These are phyloP conservation scores for Microthyrium microscopicum DNA, from an alignment of 2,329 filamentous ascomycete genomes.

Conservation along the genomic window DNA sequence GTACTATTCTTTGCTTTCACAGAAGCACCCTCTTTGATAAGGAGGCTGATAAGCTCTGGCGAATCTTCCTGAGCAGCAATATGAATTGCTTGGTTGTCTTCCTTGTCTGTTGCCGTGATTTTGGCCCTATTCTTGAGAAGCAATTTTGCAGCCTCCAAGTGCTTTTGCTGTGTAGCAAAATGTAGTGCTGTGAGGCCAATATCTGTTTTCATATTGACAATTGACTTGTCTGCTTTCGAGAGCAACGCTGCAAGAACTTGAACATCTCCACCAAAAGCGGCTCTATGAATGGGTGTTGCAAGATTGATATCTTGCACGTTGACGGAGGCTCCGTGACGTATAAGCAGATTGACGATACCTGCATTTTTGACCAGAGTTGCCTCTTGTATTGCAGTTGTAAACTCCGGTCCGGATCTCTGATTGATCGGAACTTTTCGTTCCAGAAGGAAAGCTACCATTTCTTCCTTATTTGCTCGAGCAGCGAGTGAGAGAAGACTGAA, in stretches of 20 bases:
- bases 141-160: slow-evolving; percentile 17
- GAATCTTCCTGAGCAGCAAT: slow-evolving; percentile 19
- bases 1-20: slow-evolving; percentile 20
- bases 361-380: too few relatives aligned
- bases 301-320: slow-evolving; percentile 15
- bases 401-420: too few relatives aligned
- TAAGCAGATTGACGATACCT: too few relatives aligned
- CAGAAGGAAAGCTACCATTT: too few relatives aligned
- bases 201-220: slow-evolving; percentile 17
- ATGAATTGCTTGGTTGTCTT: slow-evolving; percentile 20
- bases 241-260: slow-evolving; percentile 10
- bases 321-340: slow-evolving; percentile 15
- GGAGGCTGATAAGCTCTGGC: slow-evolving; percentile 17
- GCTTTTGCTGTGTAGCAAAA: slow-evolving; percentile 19
- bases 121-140: slow-evolving; percentile 18
- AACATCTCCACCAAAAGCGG: slow-evolving; percentile 11
- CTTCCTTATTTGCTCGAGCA: too few relatives aligned
- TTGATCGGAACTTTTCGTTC: too few relatives aligned
- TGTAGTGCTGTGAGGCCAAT: slow-evolving; percentile 21
- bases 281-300: slow-evolving; percentile 11
- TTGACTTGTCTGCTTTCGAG: slow-evolving; percentile 12
- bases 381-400: too few relatives aligned
- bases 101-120: slow-evolving; percentile 19
- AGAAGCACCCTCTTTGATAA: slow-evolving; percentile 18
- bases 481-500: too few relatives aligned